Percentiles rank a stretch among this genome's conserved stretches.
Conservation (phyloP, 805 yeast species). For the Wickerhamiella shivajii region DNA sequence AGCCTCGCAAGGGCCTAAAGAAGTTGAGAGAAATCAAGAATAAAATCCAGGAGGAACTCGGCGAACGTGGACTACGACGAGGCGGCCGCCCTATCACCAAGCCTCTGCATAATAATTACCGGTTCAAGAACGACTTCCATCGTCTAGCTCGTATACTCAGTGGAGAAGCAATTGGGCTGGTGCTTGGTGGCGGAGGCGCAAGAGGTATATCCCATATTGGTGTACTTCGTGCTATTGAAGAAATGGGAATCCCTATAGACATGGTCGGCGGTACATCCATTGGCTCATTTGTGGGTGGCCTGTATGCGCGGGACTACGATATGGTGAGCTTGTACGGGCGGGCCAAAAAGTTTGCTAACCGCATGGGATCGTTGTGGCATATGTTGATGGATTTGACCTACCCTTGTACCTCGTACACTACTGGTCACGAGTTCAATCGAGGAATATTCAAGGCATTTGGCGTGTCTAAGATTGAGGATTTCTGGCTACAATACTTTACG, state of each 20-base stretch:
- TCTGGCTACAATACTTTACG: slow-evolving; percentile 80
- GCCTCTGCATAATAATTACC: slow-evolving; percentile 25
- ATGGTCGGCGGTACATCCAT: slow-evolving; percentile 93
- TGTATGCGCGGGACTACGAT: slow-evolving; percentile 86
- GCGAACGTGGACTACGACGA: too few relatives aligned
- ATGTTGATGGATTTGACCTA: slow-evolving; percentile 71
- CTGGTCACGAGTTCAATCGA: slow-evolving; percentile 93
- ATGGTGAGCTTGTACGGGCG: slow-evolving; percentile 82
- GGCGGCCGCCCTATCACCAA: slow-evolving; percentile 7
- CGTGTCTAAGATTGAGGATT: slow-evolving; percentile 82
- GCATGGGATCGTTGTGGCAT: slow-evolving; percentile 80
- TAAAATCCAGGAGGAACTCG: slow-evolving; percentile 17
- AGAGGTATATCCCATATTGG: slow-evolving; percentile 90
- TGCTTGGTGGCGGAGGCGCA: slow-evolving; percentile 96
- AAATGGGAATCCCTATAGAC: slow-evolving; percentile 85
- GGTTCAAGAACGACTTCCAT: slow-evolving; percentile 76
- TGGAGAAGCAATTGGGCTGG: slow-evolving; percentile 88
- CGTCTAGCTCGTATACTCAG: slow-evolving; percentile 79
- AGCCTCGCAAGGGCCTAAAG: slow-evolving; percentile 17
- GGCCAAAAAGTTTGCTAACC: slow-evolving; percentile 68
- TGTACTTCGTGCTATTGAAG: slow-evolving; percentile 78
- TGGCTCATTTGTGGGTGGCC: slow-evolving; percentile 90
- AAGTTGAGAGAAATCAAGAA: slow-evolving; percentile 19
- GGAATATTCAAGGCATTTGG: slow-evolving; percentile 98
- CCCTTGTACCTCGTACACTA: slow-evolving; percentile 87